A percentile compares a stretch with the other conserved stretches of the same genome.
Evolutionary conservation across 1,284 basidiomycete species (phyloP).

Genomic region (Wolfiporia cocos): DNA sequence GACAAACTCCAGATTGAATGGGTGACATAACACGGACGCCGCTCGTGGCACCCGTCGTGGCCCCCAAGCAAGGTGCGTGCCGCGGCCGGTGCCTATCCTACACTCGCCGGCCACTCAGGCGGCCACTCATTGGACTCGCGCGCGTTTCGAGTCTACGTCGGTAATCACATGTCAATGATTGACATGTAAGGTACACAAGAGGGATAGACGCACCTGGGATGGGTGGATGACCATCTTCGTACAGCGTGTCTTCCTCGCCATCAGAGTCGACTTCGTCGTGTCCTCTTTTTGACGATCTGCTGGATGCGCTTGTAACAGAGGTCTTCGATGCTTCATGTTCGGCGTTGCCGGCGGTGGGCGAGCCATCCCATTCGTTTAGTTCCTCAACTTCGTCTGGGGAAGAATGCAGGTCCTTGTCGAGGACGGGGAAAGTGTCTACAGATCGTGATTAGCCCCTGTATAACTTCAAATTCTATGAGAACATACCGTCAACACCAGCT

Average conservation of each 20-base stretch:
- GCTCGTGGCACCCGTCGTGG: neutral
- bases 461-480: neutral
- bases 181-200: neutral
- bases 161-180: neutral
- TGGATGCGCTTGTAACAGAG: constrained; percentile 31
- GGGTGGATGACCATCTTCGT: constrained; percentile 18
- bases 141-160: neutral
- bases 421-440: too few relatives aligned
- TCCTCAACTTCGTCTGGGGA: too few relatives aligned
- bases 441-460: neutral
- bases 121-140: neutral
- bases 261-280: constrained; percentile 41
- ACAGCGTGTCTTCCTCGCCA: constrained; percentile 16
- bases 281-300: constrained; percentile 41
- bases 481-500: neutral
- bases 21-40: neutral
- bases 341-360: neutral
- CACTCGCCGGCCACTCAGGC: neutral
- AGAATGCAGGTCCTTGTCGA: too few relatives aligned
- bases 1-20: too few relatives aligned
- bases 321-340: neutral
- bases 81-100: neutral
- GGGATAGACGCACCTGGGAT: constrained; percentile 38
- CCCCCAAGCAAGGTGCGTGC: neutral
- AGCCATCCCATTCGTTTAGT: neutral